Base-by-base conservation (phyloP, 176 grass and related monocot species). In the Eremochloa ophiuroides region DNA sequence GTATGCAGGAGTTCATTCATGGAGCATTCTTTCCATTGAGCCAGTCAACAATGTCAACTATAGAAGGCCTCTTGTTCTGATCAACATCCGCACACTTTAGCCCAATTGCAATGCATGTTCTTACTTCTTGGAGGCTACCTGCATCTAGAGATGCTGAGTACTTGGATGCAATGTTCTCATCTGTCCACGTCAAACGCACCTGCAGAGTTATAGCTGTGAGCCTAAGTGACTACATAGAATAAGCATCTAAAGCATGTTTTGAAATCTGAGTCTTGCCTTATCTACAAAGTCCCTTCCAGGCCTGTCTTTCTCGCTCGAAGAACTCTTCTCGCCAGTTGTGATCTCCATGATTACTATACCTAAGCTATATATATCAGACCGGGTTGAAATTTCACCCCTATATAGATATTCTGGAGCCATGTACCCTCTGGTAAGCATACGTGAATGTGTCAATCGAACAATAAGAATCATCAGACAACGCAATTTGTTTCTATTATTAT, bases 381-480 rank as follows among this genome's bases (percentile, higher is more conserved):
- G 10, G 12, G 68, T 25, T 28, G 68, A 71, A 6, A 71, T 71
- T 35, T 71, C 68, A 44, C 68, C 68, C 8, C 40, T 28, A 7
- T 71, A 71, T 28, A 71, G 40, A 28, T 71, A 71, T 28, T 71
- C 68, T 44, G 68, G 68, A 28, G 68, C 68, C 40, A 71, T 71
- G n/a, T 71, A 71, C 25, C 68, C 39, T 28, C 40, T 71, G 22
- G 13, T 27, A 15, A 25, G 34, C 34, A 35, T 35, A n/a, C n/a
- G n/a, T n/a, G 34, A 35, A 35, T 35, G 34, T 5, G n/a, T n/a
- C 34, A 35, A 35, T 35, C 34, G 34, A 35, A 35, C 34, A 5
- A 35, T 35, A 35, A 35, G 34, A 35, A 35, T 35, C 34, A 35
- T 35, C 34, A 34, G 34, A 5, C 34, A 35, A 35, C 34, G 5